phyloP scores from a whole-genome alignment of 352 stramenopile genomes.

The Phytophthora ohioensis region DNA sequence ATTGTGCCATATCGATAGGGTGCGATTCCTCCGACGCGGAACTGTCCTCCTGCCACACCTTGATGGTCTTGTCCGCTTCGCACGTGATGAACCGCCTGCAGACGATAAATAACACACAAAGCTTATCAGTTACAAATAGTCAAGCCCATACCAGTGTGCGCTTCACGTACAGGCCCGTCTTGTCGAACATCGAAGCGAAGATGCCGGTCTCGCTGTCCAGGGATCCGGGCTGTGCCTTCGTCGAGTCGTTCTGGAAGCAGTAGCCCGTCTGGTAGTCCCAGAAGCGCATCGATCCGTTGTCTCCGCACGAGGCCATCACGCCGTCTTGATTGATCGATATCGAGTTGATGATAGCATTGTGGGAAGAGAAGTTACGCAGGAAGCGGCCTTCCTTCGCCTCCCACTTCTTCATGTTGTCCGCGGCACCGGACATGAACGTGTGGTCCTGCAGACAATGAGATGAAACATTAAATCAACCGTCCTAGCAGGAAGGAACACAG shows the following conservation, averaged over 20 bases:
- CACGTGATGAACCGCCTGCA: slow-evolving; percentile 97
- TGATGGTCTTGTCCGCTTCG: slow-evolving; percentile 99
- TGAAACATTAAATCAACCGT: not conserved
- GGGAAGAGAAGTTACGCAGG: slow-evolving; percentile 96
- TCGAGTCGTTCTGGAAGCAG: slow-evolving; percentile 97
- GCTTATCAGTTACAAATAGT: slow-evolving; percentile 3
- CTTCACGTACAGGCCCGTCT: slow-evolving; percentile 91
- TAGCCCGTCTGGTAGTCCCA: slow-evolving; percentile 99
- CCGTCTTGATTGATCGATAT: slow-evolving; percentile 98
- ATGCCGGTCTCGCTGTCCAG: slow-evolving; percentile 99
- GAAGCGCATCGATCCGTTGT: slow-evolving; percentile 98
- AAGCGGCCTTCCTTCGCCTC: slow-evolving; percentile 96
- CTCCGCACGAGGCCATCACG: slow-evolving; percentile 96
- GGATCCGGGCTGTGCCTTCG: slow-evolving; percentile 95
- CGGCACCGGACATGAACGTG: slow-evolving; percentile 97
- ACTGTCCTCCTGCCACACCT: slow-evolving; percentile 98
- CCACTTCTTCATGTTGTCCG: slow-evolving; percentile 99
- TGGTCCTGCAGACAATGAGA: slow-evolving; percentile 77
- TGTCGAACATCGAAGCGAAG: slow-evolving; percentile 97
- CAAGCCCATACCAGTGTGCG: not conserved
- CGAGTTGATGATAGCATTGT: slow-evolving; percentile 99
- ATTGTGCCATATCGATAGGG: slow-evolving; percentile 98
- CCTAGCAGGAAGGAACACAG: not conserved
- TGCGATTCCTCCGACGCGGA: slow-evolving; percentile 95
- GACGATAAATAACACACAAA: slow-evolving; percentile 49